Evolutionary conservation across 2,329 filamentous ascomycete species (phyloP), one percentile per base, ranked within the genome.

Genomic region (Sphaerostilbella broomeana): DNA sequence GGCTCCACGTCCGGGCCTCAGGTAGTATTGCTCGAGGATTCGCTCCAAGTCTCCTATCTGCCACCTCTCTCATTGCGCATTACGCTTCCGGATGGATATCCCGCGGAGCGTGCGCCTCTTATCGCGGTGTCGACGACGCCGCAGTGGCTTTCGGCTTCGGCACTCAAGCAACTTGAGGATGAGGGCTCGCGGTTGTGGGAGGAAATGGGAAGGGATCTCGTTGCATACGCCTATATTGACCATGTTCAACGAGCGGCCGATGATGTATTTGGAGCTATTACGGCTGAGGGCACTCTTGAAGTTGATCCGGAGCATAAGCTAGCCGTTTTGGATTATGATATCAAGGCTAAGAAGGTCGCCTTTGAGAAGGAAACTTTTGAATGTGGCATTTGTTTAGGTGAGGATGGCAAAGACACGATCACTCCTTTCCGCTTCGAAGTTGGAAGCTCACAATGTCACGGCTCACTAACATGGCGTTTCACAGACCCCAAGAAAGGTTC

Each of bases 291-390:
- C 5, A 63, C 60, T 13, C 61, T 83, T 21, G 61, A 72, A 45
- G 64, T 82, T 10, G 62, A 70, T 5, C 63, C 71, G 2, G 68
- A 72, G 43, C 69, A 78, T 54, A 84, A 86, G 60, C 75, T 86
- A 13, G 73, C 79, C 5, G 69, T 95, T 11, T 61, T 95, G 29
- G 84, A 88, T 48, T 87, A 85, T 52, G 84, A 95, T 54, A 79
- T 77, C 43, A 80, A 81, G 45, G 79, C 84, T 6, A 84, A 83
- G 54, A 76, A 77, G 39, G 76, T 77, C 16, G 78, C 79, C 1
- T 97, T 95, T 56, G 81, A 92, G 44, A 79, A 78, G 49, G 84
- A 82, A 51, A 94, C 86, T 0, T 95, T 92, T 55, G 79, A 89
- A 37, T 97, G 90, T 49, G 86, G 84, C 2, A 75, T 97, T 33